Percentiles rank a stretch among this genome's conserved stretches.
Conservation (phyloP, 2,329 filamentous ascomycete species). For the Curvularia hawaiiensis region DNA sequence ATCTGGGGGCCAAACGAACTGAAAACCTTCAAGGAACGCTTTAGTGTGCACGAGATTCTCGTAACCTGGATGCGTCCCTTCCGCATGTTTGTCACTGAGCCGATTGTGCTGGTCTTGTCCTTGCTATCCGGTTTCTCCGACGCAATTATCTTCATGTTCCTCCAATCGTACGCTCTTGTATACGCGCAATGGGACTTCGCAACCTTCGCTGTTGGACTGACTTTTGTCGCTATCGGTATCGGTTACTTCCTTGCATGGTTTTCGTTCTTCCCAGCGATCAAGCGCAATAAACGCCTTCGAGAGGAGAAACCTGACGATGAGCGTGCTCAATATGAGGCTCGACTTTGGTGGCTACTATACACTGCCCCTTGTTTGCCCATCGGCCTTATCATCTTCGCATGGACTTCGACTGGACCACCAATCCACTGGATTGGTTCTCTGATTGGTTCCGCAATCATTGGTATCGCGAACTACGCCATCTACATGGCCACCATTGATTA, state of each 20-base stretch:
- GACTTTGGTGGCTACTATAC: slow-evolving; percentile 70
- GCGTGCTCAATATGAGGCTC: slow-evolving; percentile 52
- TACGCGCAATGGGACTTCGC: slow-evolving; percentile 71
- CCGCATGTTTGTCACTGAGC: slow-evolving; percentile 76
- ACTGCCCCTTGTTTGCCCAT: slow-evolving; percentile 67
- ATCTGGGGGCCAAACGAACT: slow-evolving; percentile 79
- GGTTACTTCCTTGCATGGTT: slow-evolving; percentile 70
- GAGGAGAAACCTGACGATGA: slow-evolving; percentile 36
- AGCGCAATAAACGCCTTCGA: slow-evolving; percentile 44
- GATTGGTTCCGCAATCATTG: slow-evolving; percentile 69
- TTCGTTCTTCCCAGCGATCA: slow-evolving; percentile 61
- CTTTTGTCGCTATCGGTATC: slow-evolving; percentile 63
- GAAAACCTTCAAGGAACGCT: slow-evolving; percentile 43
- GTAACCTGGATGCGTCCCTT: slow-evolving; percentile 66
- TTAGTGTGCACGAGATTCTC: slow-evolving; percentile 48
- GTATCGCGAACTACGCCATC: slow-evolving; percentile 73
- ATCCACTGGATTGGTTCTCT: slow-evolving; percentile 73
- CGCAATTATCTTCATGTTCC: slow-evolving; percentile 79
- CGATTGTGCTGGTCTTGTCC: slow-evolving; percentile 73
- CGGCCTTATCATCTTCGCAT: slow-evolving; percentile 74
- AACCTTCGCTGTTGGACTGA: slow-evolving; percentile 62
- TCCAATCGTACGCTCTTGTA: slow-evolving; percentile 72
- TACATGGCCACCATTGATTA: slow-evolving; percentile 84
- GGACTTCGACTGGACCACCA: slow-evolving; percentile 68
- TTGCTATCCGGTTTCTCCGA: slow-evolving; percentile 77